Evolutionary conservation across 768 basidiomycete genomes (phyloP).

Genomic region (Hysterangium stoloniferum): DNA sequence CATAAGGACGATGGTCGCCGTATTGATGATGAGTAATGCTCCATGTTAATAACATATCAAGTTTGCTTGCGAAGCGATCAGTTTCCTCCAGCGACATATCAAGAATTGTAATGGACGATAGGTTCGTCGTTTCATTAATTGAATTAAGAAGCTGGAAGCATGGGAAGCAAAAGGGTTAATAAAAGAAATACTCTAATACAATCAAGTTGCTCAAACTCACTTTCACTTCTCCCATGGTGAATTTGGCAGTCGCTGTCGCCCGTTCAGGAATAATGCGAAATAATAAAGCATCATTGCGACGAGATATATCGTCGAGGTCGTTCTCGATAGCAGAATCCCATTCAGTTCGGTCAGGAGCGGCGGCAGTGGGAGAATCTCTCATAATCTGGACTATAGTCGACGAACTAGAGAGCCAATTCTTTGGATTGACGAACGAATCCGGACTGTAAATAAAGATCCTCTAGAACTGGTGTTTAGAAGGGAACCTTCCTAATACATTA

Average conservation of each 20-base stretch:
- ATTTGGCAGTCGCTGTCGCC: slow-evolving; percentile 21
- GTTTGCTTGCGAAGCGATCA: slow-evolving; percentile 51
- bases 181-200: slow-evolving; percentile 36
- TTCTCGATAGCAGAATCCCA: slow-evolving; percentile 34
- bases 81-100: slow-evolving; percentile 29
- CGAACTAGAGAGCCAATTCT: slow-evolving; percentile 53
- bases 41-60: slow-evolving; percentile 74
- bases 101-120: slow-evolving; percentile 53
- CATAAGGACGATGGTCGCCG: slow-evolving; percentile 74
- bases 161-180: slow-evolving; percentile 9
- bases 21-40: slow-evolving; percentile 73
- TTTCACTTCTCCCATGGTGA: slow-evolving; percentile 51
- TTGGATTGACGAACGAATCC: slow-evolving; percentile 68
- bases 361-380: slow-evolving; percentile 24
- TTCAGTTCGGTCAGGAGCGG: slow-evolving; percentile 33
- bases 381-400: slow-evolving; percentile 41
- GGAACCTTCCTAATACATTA: not conserved
- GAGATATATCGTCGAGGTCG: slow-evolving; percentile 60
- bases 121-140: slow-evolving; percentile 56
- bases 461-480: slow-evolving; percentile 29
- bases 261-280: slow-evolving; percentile 61
- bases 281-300: slow-evolving; percentile 74
- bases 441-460: slow-evolving; percentile 62
- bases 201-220: slow-evolving; percentile 29
- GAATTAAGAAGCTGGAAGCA: slow-evolving; percentile 63